Percentiles rank a stretch among this genome's conserved stretches.
Conservation (phyloP, 2,329 filamentous ascomycete species). For the Phialophora tarda region DNA sequence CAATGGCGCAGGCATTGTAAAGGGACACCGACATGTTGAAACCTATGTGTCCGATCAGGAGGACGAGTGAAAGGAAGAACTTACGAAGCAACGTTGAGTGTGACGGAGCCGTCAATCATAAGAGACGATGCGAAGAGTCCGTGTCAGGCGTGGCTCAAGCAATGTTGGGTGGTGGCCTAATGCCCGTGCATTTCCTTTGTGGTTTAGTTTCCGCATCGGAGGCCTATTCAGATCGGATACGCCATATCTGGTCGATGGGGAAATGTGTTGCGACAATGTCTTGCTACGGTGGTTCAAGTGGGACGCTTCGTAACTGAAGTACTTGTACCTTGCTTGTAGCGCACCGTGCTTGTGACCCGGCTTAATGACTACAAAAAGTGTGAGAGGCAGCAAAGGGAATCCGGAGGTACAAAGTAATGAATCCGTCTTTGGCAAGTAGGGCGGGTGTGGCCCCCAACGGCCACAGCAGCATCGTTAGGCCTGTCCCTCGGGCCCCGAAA, state of each 20-base stretch:
- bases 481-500: too few species aligned
- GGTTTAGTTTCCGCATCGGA: background rate
- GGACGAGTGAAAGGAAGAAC: background rate
- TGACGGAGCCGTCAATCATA: background rate
- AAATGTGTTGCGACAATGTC: background rate
- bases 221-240: background rate
- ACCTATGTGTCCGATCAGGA: background rate
- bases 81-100: background rate
- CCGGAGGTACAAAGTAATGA: too few species aligned
- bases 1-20: conserved; percentile 17
- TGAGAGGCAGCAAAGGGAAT: too few species aligned
- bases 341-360: too few species aligned
- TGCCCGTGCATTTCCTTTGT: background rate
- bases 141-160: background rate
- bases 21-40: background rate
- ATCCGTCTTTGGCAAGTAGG: too few species aligned
- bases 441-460: too few species aligned
- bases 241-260: background rate
- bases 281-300: background rate
- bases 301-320: too few species aligned
- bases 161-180: background rate
- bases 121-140: background rate
- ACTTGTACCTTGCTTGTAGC: too few species aligned
- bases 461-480: too few species aligned
- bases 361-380: too few species aligned